Conservation (phyloP, 2,329 filamentous ascomycete genomes). For the Podosphaera fusca region DNA sequence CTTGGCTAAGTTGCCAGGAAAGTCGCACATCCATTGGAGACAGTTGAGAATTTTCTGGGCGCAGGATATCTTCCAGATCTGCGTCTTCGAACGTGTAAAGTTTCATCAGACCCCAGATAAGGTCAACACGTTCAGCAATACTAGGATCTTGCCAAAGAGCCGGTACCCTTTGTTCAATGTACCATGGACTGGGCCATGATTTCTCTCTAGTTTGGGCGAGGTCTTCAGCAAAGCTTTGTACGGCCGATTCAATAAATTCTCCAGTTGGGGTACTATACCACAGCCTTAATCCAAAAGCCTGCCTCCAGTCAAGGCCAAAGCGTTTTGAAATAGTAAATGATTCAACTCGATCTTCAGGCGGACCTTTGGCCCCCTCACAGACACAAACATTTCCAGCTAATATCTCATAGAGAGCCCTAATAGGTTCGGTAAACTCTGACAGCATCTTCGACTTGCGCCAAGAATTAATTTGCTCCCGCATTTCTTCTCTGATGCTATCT, state of each 20-base stretch:
- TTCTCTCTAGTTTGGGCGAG: constrained; percentile 45
- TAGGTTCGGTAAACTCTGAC: constrained; percentile 64
- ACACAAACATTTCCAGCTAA: constrained; percentile 70
- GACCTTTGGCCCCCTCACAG: constrained; percentile 52
- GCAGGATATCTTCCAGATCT: constrained; percentile 45
- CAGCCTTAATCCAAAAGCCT: constrained; percentile 71
- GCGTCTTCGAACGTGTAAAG: constrained; percentile 44
- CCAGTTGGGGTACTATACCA: constrained; percentile 60
- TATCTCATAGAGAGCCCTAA: constrained; percentile 75
- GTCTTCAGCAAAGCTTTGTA: constrained; percentile 51
- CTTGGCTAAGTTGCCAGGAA: constrained; percentile 64
- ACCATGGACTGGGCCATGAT: constrained; percentile 49
- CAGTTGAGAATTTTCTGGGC: constrained; percentile 53
- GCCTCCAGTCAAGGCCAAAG: constrained; percentile 79
- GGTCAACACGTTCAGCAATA: constrained; percentile 40
- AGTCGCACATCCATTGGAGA: constrained; percentile 54
- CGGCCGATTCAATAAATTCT: constrained; percentile 48
- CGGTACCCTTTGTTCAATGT: constrained; percentile 33
- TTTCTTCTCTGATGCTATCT: constrained; percentile 44
- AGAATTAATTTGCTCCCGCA: constrained; percentile 56
- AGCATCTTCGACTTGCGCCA: constrained; percentile 70
- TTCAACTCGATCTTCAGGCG: constrained; percentile 56
- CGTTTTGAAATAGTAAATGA: constrained; percentile 64
- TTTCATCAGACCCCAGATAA: constrained; percentile 71
- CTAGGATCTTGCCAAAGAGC: constrained; percentile 37